Evolutionary conservation across 768 basidiomycete genomes (phyloP).

Genomic region (Hydnomerulius pinastri): DNA sequence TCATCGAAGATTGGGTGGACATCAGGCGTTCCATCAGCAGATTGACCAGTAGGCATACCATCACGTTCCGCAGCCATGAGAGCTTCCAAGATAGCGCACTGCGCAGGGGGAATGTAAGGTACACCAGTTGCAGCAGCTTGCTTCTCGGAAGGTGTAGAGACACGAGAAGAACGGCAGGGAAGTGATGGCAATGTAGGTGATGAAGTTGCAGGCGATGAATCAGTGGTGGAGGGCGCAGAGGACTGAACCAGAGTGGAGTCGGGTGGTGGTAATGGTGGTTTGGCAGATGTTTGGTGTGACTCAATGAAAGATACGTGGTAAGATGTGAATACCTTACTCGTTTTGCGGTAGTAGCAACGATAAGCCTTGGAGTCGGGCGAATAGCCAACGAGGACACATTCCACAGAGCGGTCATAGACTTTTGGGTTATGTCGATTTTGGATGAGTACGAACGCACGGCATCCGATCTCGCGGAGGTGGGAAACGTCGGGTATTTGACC

Average conservation of each 20-base stretch:
- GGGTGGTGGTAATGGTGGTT: background rate
- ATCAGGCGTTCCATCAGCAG: background rate
- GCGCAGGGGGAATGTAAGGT: background rate
- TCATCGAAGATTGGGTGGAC: background rate
- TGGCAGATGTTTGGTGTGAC: slow-evolving; percentile 5
- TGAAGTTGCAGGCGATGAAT: slow-evolving; percentile 7
- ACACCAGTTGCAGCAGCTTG: slow-evolving; percentile 9
- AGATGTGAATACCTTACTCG: slow-evolving; percentile 9
- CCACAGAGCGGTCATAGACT: slow-evolving; percentile 9
- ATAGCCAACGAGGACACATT: slow-evolving; percentile 14
- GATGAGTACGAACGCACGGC: slow-evolving; percentile 26
- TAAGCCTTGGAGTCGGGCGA: slow-evolving; percentile 15
- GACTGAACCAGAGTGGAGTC: slow-evolving; percentile 4
- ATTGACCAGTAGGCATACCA: too few species aligned
- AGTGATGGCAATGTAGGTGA: background rate
- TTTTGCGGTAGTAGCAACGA: background rate
- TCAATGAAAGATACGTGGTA: slow-evolving; percentile 27
- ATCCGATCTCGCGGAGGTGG: slow-evolving; percentile 34
- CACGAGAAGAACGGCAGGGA: background rate
- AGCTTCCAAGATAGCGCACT: slow-evolving; percentile 6
- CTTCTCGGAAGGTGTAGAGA: slow-evolving; percentile 13
- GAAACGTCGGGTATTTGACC: slow-evolving; percentile 26
- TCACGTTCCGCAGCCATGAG: too few species aligned
- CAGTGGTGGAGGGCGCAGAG: slow-evolving; percentile 11
- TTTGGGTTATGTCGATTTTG: slow-evolving; percentile 30